Evolutionary conservation across 805 yeast genomes (phyloP).

Genomic region (Barnettozyma siamensis): DNA sequence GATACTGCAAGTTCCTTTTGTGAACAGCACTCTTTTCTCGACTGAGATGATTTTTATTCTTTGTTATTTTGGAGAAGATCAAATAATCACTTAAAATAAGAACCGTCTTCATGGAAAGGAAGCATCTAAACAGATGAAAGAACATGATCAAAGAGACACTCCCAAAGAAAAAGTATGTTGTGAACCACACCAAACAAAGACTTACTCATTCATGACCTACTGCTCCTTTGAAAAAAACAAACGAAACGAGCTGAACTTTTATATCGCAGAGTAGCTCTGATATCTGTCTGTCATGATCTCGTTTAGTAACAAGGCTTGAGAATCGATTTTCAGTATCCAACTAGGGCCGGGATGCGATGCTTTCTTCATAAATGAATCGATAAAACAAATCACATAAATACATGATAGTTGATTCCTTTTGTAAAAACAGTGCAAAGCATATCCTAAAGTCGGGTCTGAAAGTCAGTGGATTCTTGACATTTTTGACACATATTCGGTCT

Average conservation of each 20-base stretch:
- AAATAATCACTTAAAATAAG: slow-evolving; percentile 18
- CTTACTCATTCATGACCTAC: background rate
- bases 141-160: too few species aligned
- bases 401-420: background rate
- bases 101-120: background rate
- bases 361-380: background rate
- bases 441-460: background rate
- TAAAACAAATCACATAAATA: too few species aligned
- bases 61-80: slow-evolving; percentile 12
- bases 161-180: too few species aligned
- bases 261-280: background rate
- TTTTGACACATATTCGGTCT: too few species aligned
- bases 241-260: background rate
- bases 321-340: background rate
- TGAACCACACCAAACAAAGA: background rate
- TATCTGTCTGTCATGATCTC: background rate
- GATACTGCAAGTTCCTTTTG: slow-evolving; percentile 14
- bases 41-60: slow-evolving; percentile 20
- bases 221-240: background rate
- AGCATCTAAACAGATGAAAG: too few species aligned
- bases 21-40: slow-evolving; percentile 10
- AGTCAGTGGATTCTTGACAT: background rate
- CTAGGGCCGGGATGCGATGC: slow-evolving; percentile 10
- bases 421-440: background rate
- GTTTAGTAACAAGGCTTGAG: background rate